Evolutionary conservation across 495 filamentous ascomycete species (phyloP), one percentile per base, ranked within the genome.

Genomic region (Schizothecium vesticola): DNA sequence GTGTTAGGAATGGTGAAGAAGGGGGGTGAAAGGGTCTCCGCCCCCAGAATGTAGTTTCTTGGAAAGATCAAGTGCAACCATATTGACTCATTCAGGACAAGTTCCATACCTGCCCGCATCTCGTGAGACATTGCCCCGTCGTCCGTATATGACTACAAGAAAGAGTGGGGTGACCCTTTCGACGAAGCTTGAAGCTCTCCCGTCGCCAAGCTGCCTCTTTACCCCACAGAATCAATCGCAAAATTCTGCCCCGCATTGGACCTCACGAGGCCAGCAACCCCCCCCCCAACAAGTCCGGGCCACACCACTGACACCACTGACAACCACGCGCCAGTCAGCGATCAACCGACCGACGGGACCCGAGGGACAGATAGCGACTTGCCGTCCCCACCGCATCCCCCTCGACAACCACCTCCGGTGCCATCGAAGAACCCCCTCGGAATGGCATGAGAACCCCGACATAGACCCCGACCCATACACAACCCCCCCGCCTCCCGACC

Each of bases 401-500:
- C 43, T n/a, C 43, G 43, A 51, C 43, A n/a, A 51, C 16, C 43
- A 51, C 43, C 43, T 51, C 43, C 0, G 43, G 43, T 51, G 43
- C 43, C 43, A 6, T 51, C 43, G 43, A 51, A 51, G 16, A 33
- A 56, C 12, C 62, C n/a, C 22, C 21, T 2, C 21, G 43, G 33
- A 64, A 5, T n/a, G 51, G 62, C 13, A 65, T 65, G 63, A 57
- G 21, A n/a, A 29, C 23, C 33, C 31, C 33, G 22, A 64, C 16
- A 64, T 64, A 64, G 43, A 51, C 28, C 19, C 61, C 64, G 25
- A n/a, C 56, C 26, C 23, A 23, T 11, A 58, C 25, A 36, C 63
- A 29, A 55, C 61, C 61, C 31, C 1, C 51, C 25, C 31, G 21
- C 70, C 71, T 31, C 69, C 62, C 61, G 63, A 71, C 68, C 71